Conservation (phyloP, 768 basidiomycete species). For the Russula compacta region DNA sequence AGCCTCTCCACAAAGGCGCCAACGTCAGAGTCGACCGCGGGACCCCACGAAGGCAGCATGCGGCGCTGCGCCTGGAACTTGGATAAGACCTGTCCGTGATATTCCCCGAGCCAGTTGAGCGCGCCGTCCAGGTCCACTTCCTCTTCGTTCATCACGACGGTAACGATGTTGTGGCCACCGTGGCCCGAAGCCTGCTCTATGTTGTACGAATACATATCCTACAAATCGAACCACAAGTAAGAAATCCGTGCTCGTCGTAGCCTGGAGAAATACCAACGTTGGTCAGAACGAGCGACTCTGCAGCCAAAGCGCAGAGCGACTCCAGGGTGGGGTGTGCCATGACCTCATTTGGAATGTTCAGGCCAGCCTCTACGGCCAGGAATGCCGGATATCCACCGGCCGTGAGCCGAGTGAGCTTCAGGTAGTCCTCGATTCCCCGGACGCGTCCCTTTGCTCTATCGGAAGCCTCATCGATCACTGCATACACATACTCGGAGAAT, state of each 20-base stretch:
- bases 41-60: constrained; percentile 27
- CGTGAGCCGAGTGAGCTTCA: too few species aligned
- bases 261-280: constrained; percentile 26
- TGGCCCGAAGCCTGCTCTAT: constrained; percentile 34
- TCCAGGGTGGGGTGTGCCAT: too few species aligned
- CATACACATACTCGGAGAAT: too few species aligned
- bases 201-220: constrained; percentile 36
- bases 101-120: constrained; percentile 30
- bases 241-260: constrained; percentile 9
- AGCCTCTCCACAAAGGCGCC: constrained; percentile 31
- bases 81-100: constrained; percentile 26
- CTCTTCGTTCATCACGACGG: constrained; percentile 33
- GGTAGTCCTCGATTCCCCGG: too few species aligned
- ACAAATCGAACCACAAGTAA: not conserved
- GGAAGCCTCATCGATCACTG: too few species aligned
- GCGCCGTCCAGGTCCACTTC: constrained; percentile 30
- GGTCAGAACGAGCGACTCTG: constrained; percentile 22
- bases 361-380: too few species aligned
- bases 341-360: too few species aligned
- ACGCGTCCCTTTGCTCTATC: too few species aligned
- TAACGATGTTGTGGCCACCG: constrained; percentile 35
- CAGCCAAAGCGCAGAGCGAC: too few species aligned
- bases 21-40: constrained; percentile 27
- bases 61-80: constrained; percentile 27
- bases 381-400: too few species aligned